Evolutionary conservation across 805 yeast genomes (phyloP), one percentile per base, ranked within the genome.

Genomic region (Maudiozyma turicensis): DNA sequence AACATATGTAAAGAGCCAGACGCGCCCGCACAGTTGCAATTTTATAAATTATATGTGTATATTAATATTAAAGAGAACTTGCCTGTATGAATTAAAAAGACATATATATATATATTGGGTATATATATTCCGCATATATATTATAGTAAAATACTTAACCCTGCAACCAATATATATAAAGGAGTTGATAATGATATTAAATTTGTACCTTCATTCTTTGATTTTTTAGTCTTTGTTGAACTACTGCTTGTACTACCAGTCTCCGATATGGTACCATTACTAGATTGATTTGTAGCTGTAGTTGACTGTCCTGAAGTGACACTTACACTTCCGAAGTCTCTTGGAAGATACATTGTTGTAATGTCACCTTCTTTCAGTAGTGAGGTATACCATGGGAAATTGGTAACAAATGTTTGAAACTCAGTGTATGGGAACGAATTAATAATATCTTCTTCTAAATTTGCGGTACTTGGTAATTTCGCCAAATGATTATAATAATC

Each of bases 391-490:
- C 67, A 64, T 31, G 67, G 66, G 42, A 62, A 62, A 5, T 52
- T 51, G 1, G 72, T 62, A 30, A 67, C 60, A 56, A 70, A 62
- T 6, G 71, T 66, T 35, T 58, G 54, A 48, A 71, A 69, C 5
- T 66, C 68, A 3, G 56, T 49, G 37, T 70, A 70, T 13, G 74
- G 73, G 52, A 70, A 69, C 9, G 56, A 50, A 26, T 46, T 47
- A 11, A 63, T 53, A 32, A 70, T 55, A 45, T 59, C 68, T 6
- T 54, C 44, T 47, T 54, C 45, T 20, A 69, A 44, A 34, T 59
- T 57, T 1, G 56, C 53, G 8, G 62, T 62, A 3, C 59, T 56
- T 8, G 58, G 50, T 5, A 67, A 47, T 1, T 58, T 52, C 3
- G 59, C 65, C 14, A 69, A 33, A 32, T 60, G 64, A 35, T 59